Base-by-base conservation (phyloP, 805 yeast genomes). In the Candida fluviatilis region DNA sequence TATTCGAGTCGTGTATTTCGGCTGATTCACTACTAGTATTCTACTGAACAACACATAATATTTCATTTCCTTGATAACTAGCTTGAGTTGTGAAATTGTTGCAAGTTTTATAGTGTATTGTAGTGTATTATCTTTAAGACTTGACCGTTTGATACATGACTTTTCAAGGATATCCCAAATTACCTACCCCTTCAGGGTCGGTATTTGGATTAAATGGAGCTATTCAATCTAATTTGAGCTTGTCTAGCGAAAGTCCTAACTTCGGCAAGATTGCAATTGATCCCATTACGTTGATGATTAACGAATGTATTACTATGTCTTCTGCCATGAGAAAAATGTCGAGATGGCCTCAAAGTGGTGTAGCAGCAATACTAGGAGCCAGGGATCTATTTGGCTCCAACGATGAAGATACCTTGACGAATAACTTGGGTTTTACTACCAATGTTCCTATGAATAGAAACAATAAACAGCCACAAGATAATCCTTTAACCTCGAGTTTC, bases 261-360 rank as follows among this genome's bases (percentile, higher is more conserved):
- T 19, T 24, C 18, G 18, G 28, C 5, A 33, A 33, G 10, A 57
- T 48, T 37, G 61, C 91, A 5, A 71, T 85, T 36, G 90, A 86
- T 58, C 85, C 95, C 11, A 74, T 83, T 39, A 84, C 95, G 1
- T 78, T 91, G 49, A 84, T 88, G 47, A 80, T 88, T 43, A 84
- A 85, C 55, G 98, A 93, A 65, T 88, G 96, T 58, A 84, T 87
- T 53, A 73, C 82, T 40, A 76, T 93, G 37, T 78, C 91, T 14
- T 82, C 95, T 14, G 89, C 93, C 16, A 88, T 93, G 95, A 73
- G 97, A 39, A 89, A 88, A 55, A 57, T 58, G 53, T 52, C 51
- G 35, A 73, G 85, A 46, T 77, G 89, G 55, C 78, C 85, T 46
- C 83, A 84, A 48, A 76, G 84, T 30, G 84, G 83, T 36, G 93